A percentile compares a stretch with the other conserved stretches of the same genome.
These are phyloP conservation scores for Rhododendron henanense DNA, from an alignment of 148 eudicot genomes.

Conservation along the genomic window DNA sequence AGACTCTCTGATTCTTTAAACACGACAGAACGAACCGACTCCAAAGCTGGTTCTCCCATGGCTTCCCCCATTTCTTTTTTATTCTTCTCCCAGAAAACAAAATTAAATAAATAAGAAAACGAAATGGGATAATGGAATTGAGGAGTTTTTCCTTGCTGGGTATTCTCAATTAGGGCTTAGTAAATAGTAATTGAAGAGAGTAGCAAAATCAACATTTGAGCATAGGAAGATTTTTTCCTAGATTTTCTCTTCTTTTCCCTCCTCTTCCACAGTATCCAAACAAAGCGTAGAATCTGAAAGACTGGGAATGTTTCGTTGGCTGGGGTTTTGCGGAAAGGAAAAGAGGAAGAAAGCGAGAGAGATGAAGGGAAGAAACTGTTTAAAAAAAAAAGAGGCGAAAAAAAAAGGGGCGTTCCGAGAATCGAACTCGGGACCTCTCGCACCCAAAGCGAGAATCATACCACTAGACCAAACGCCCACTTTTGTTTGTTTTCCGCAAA, in stretches of 20 bases:
- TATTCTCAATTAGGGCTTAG: neutral
- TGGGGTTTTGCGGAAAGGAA: neutral
- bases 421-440: constrained; percentile 73
- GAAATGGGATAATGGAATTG: neutral
- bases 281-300: neutral
- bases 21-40: constrained; percentile 43
- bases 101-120: neutral
- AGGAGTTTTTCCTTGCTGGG: neutral
- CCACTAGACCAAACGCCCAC: constrained; percentile 70
- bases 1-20: constrained; percentile 78
- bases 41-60: constrained; percentile 35
- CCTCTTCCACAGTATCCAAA: neutral
- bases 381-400: too few relatives aligned
- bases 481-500: too few relatives aligned
- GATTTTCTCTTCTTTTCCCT: neutral
- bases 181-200: neutral
- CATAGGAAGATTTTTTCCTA: too few relatives aligned
- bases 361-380: too few relatives aligned
- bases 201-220: neutral
- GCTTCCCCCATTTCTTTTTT: constrained; percentile 23
- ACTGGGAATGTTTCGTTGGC: neutral
- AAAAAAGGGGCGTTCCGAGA: constrained; percentile 50
- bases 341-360: too few relatives aligned
- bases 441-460: constrained; percentile 80
- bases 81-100: neutral